Evolutionary conservation across 495 filamentous ascomycete species (phyloP), one percentile per base, ranked within the genome.

Genomic region (Penicillium verhagenii): DNA sequence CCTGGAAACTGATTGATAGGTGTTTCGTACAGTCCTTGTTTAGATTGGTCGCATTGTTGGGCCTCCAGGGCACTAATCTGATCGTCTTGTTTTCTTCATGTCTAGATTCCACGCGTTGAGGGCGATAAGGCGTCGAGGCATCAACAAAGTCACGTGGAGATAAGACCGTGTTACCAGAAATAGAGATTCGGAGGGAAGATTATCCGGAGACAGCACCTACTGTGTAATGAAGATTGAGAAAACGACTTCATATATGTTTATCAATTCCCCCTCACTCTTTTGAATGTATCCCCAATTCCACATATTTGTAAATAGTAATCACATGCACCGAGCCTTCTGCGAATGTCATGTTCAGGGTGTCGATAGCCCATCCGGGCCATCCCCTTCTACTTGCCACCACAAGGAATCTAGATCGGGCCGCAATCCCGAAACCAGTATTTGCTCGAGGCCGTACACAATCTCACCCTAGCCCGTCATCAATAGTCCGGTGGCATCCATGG

Each of bases 101-200:
- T 19, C 16, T 35, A 21, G 16, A 50, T 39, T 44, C n/a, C 52
- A 35, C 54, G 59, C 47, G 51, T 55, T 43, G 19, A 20, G 11
- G n/a, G n/a, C n/a, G n/a, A 26, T 19, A 21, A 21, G 5, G n/a
- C 23, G 19, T 24, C 18, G 35, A 48, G 8, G 40, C 40, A 60
- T 61, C 53, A 65, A 59, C 35, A 53, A 61, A 16, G 50, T 61
- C 64, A 67, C 64, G 64, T 67, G 64, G 1, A 33, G 64, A 67
- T 64, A 62, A 58, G 8, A 4, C 19, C 20, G 16, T 42, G 35
- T 38, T 18, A 43, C 28, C 33, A 14, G 13, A 35, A 35, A 35
- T 35, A 35, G 33, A 35, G 14, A 0, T 13, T 31, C 28, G 33
- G 33, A 1, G 14, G 28, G 14, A 16, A 4, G 33, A 35, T 35